A percentile compares a stretch with the other conserved stretches of the same genome.
phyloP scores from a whole-genome alignment of 768 basidiomycete genomes.

The Pholiota molesta region DNA sequence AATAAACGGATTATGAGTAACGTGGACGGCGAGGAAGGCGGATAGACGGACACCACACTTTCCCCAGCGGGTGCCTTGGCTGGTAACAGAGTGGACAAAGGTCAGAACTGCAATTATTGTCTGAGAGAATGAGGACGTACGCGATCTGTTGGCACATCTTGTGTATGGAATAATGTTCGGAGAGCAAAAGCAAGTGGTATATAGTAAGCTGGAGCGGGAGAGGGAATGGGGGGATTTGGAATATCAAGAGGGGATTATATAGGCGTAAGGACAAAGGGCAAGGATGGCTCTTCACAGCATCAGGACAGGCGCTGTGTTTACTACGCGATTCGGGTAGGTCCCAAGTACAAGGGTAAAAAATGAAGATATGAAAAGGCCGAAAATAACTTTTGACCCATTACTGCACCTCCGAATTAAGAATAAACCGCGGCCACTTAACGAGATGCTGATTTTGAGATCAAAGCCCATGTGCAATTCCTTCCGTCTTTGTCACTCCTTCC shows the following conservation, averaged over 20 bases:
- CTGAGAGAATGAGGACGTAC: constrained; percentile 45
- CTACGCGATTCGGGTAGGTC: constrained; percentile 30
- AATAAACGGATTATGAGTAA: neutral
- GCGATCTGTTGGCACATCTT: constrained; percentile 77
- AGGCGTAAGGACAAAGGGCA: constrained; percentile 21
- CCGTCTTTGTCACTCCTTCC: constrained; percentile 35
- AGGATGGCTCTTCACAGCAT: constrained; percentile 16
- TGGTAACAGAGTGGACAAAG: constrained; percentile 30
- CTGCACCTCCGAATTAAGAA: constrained; percentile 4
- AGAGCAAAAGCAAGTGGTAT: neutral
- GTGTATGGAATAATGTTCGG: constrained; percentile 1
- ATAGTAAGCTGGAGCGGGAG: neutral
- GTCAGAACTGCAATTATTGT: constrained; percentile 10
- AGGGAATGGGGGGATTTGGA: neutral
- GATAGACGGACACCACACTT: constrained; percentile 60
- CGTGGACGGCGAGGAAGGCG: constrained; percentile 8
- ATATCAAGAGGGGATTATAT: constrained; percentile 10
- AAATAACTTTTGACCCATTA: constrained; percentile 16
- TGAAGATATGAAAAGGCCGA: constrained; percentile 21
- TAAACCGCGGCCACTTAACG: constrained; percentile 21
- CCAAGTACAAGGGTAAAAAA: constrained; percentile 21
- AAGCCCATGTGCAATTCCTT: constrained; percentile 31
- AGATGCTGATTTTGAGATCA: constrained; percentile 30
- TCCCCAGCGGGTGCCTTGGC: constrained; percentile 78
- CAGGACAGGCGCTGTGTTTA: constrained; percentile 15